Base-by-base conservation (phyloP, 2,329 filamentous ascomycete genomes). In the Amauroascus niger region DNA sequence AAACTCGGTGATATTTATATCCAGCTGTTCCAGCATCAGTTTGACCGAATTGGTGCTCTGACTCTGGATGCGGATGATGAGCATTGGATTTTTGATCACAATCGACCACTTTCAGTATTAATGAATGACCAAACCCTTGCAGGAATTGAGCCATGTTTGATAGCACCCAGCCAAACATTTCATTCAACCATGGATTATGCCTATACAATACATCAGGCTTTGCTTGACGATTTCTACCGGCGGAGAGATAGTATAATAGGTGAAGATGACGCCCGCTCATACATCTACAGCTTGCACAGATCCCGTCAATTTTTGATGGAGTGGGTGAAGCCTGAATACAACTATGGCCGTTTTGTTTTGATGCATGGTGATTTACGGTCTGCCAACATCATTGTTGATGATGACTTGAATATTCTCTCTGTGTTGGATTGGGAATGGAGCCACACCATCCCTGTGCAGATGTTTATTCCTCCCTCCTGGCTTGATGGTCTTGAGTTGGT, bases 311-410 rank as follows among this genome's bases (percentile, higher is more conserved):
- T 53, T 51, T 3, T 53, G 28, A 57, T 55, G 56, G 40, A 57
- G 26, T 55, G 56, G 56, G 46, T 55, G 1, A 33, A 54, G 3
- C 45, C 44, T 50, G 32, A 49, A 24, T 18, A 41, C 28, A 55
- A 57, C 11, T 45, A 57, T 35, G 52, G 55, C 3, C 55, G 52
- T 13, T 57, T 57, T 26, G 37, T 55, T 35, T 30, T 53, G 3
- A 57, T 53, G 46, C 56, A 57, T 39, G 45, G 53, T 9, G 53
- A 57, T 48, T 40, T 55, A 30, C 53, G 49, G 6, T 40, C 53
- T 35, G 6, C 49, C 4, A 55, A 55, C 41, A 53, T 57, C 13
- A 22, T 55, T 30, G 24, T 53, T 35, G 37, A 57, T 53, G 39
- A 43, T 26, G 22, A 56, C 26, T n/a, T 54, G 16, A 54, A 54